Evolutionary conservation across 805 yeast genomes (phyloP), one percentile per base, ranked within the genome.

Genomic region (Teunomyces atbi): DNA sequence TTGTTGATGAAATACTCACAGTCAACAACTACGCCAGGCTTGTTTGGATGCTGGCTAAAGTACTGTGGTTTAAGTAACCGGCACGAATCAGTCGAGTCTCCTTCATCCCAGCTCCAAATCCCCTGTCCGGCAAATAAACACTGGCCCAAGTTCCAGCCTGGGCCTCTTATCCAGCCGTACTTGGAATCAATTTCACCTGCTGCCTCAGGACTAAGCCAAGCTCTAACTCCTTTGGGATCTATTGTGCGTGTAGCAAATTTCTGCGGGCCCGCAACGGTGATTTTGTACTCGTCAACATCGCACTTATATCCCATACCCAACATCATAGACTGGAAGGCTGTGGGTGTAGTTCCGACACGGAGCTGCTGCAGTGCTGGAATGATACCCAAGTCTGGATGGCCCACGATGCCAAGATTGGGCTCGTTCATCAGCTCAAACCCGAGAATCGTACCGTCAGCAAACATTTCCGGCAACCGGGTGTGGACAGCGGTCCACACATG

Each of bases 341-440:
- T 85, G 0, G 99, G 98, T 0, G 90, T 81, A 1, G 92, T 82
- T 2, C 91, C 92, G 2, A 89, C 73, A 47, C 85, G 77, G 41
- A 92, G 74, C 46, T 83, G 83, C 57, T 86, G 88, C 4, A 68
- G 69, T 4, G 74, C 68, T 0, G 94, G 91, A 16, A 83, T 60
- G 1, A 54, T 55, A 7, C 70, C 70, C 26, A 91, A 64, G 58
- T 87, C 75, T 3, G 67, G 65, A 41, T 76, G 74, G 0, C 94
- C 96, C 35, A 85, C 74, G 44, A 83, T 76, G 0, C 97, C 97
- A 43, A 72, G 61, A 55, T 81, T 85, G 5, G 97, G 97, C 62
- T 91, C 97, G 61, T 91, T 91, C 68, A 91, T 62, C 42, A 86
- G 76, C 65, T 91, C 97, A 46, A 88, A 72, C 2, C 96, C 97